Evolutionary conservation across 768 basidiomycete species (phyloP), one percentile per base, ranked within the genome.

Genomic region (Suillus ampliporus): DNA sequence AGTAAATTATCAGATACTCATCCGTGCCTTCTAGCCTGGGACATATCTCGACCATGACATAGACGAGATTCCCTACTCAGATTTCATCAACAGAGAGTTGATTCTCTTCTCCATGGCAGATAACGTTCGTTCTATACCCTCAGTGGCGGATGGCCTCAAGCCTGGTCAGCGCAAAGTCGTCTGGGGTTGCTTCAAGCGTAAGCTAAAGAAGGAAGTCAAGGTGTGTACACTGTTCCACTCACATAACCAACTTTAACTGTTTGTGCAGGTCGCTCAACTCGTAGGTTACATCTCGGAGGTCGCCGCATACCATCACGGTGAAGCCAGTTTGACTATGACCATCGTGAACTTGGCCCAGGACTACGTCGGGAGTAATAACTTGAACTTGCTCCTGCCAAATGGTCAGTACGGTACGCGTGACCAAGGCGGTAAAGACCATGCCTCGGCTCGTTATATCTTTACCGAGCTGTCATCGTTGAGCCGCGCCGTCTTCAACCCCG

Each of bases 101-200:
- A 98, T 99, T 63, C 83, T 98, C 31, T 99, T 98, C 84, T 99
- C 97, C 1, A 98, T 99, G 94, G 97, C 97, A 5, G 97, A 99
- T 72, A 99, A 99, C 71, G 86, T 97, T 66, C 95, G 97, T 61
- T 99, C 97, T 5, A 99, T 99, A 67, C 97, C 97, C 3, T 97
- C 91, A 0, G 85, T 94, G 17, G 88, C 89, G 14, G 97, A 99
- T 73, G 97, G 97, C 50, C 80, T 99, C 61, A 99, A 99, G 77
- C 97, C 97, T 44, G 96, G 95, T 74, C 97, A 99, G 72, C 84
- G 97, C 43, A 99, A 99, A 74, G 94, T 99, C 48, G 85, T 99
- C 37, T 99, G 95, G 88, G 94, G 83, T 68, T 95, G 92, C 76
- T 99, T 98, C 84, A 97, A 93, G 78, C 88, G 93, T 61, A 98